phyloP scores from a whole-genome alignment of 1,284 basidiomycete genomes.

The Puccinia novopanici region DNA sequence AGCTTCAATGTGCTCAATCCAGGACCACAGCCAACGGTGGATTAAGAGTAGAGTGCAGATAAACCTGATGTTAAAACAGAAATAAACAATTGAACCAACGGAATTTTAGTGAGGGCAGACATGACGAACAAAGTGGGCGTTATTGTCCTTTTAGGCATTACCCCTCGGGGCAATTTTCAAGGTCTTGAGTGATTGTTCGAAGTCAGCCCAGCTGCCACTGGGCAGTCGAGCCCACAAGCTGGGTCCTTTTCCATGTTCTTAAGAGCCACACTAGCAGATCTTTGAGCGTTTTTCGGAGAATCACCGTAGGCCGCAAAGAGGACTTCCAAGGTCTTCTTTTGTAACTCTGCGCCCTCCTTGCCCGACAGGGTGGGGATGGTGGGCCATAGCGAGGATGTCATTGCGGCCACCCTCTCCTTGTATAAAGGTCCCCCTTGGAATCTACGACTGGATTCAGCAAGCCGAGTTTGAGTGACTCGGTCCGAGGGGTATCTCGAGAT shows the following conservation, averaged over 20 bases:
- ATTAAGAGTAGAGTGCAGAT: too few species aligned
- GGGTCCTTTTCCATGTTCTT: background rate
- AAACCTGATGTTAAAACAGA: too few species aligned
- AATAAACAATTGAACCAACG: too few species aligned
- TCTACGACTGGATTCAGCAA: background rate
- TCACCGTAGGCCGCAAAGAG: background rate
- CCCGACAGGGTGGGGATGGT: background rate
- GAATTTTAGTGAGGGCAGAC: too few species aligned
- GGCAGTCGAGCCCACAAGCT: background rate
- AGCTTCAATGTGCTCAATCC: too few species aligned
- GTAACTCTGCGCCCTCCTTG: background rate
- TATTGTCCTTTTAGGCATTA: too few species aligned
- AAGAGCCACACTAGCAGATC: background rate
- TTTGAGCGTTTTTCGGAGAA: background rate
- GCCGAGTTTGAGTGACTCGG: background rate
- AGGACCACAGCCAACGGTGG: too few species aligned
- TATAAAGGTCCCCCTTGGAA: background rate
- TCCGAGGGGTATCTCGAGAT: background rate
- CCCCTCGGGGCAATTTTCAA: too few species aligned
- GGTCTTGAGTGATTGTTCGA: too few species aligned
- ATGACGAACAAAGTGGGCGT: too few species aligned
- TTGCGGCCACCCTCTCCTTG: background rate
- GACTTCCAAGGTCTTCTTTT: background rate
- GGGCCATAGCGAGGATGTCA: background rate
- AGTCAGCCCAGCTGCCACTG: too few species aligned